These are phyloP conservation scores for Nelumbo lutea DNA, from an alignment of 164 flowering plant genomes.

Conservation along the genomic window DNA sequence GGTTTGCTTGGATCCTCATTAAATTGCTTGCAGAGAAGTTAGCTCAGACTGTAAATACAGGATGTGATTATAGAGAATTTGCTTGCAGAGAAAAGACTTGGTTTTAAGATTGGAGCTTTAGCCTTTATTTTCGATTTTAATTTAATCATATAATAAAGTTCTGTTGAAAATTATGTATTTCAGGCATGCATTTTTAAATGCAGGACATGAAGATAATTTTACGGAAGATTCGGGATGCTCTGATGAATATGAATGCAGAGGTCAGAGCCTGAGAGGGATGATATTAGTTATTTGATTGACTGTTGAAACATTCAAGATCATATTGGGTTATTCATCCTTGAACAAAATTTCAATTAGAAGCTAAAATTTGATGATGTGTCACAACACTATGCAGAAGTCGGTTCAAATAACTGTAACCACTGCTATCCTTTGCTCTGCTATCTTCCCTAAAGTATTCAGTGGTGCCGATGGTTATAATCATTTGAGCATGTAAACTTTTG, in stretches of 20 bases:
- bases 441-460: background rate
- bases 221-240: conserved; percentile 38
- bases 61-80: conserved; percentile 46
- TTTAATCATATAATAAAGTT: conserved; percentile 3
- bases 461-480: no score
- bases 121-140: background rate
- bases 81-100: conserved; percentile 48
- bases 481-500: no score
- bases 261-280: conserved; percentile 30
- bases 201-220: conserved; percentile 30
- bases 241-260: conserved; percentile 35
- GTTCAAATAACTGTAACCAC: no score
- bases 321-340: background rate
- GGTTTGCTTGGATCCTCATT: conserved; percentile 29
- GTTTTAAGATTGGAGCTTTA: background rate
- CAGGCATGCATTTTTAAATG: conserved; percentile 55
- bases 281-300: background rate
- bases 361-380: background rate
- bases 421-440: no score
- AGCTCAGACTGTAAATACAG: conserved; percentile 19
- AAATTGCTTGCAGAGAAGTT: background rate
- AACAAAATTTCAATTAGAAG: background rate
- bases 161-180: conserved; percentile 8
- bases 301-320: no score
- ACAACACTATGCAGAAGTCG: background rate